Base-by-base conservation (phyloP, 2,329 filamentous ascomycete genomes). In the Elsinoe batatas region DNA sequence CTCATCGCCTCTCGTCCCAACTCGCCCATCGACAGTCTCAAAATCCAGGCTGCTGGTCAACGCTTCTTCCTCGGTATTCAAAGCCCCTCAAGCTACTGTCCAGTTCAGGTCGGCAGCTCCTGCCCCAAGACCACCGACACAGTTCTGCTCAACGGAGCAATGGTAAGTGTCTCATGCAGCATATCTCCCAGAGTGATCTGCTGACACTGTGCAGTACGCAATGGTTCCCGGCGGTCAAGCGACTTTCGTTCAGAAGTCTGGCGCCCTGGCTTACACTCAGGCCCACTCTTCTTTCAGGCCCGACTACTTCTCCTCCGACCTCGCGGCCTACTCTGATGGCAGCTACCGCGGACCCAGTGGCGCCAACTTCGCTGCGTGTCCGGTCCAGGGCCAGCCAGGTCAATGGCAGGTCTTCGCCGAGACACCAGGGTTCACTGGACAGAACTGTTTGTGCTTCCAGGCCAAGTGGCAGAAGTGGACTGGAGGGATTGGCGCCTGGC, bases 211-310 rank as follows among this genome's bases (percentile, higher is more conserved):
- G 0, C 46, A 63, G 50, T 55, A 58, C 8, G 58, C 57, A 32
- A 44, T 42, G 22, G 61, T 63, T 4, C 62, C 62, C 8, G 62
- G 62, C 46, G 61, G 62, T 40, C 62, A 64, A 47, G 30, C 26
- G 5, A 56, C 58, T 51, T 64, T 59, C 54, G 59, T 60, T 38
- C 56, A 60, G 47, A 58, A 40, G 5, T 53, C 58, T 26, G 62
- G 62, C n/a, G 51, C 58, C 5, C 36, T 62, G 8, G 54, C 60
- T 12, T 64, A 57, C 51, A 62, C 62, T 7, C 56, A 60, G 26
- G 60, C 62, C 8, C 60, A 63, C 54, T 59, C 54, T 13, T 17
- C 55, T 3, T 56, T 44, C 32, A 20, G 50, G 30, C 26, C 58
- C 10, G 53, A 57, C 15, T 60, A 44, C 49, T 30, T 57, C 42